Conservation (phyloP, 805 yeast species). For the Candida oleophila region DNA sequence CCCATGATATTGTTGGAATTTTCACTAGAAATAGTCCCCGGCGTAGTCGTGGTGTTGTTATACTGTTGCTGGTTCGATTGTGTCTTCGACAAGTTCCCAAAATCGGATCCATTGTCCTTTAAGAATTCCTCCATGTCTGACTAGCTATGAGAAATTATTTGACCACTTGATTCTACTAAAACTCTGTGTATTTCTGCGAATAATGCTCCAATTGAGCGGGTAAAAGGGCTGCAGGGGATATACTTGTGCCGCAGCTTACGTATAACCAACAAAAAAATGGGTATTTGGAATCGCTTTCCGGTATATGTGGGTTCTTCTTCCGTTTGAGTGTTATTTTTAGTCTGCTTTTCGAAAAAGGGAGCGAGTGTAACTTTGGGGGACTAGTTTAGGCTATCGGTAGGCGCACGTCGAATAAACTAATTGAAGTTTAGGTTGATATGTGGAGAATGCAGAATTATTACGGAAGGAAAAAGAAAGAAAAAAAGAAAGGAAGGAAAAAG, state of each 20-base stretch:
- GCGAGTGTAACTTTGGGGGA: background rate
- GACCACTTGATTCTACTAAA: too few species aligned
- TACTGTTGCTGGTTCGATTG: background rate
- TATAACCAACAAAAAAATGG: too few species aligned
- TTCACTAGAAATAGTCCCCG: constrained; percentile 4
- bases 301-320: too few species aligned
- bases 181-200: too few species aligned
- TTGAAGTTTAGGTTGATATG: background rate
- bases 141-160: too few species aligned
- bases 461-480: background rate
- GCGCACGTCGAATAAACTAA: background rate
- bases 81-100: constrained; percentile 1
- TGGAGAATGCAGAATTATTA: background rate
- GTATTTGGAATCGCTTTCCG: too few species aligned
- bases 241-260: too few species aligned
- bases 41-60: background rate
- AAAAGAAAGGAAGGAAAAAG: background rate
- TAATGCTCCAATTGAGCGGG: background rate
- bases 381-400: background rate
- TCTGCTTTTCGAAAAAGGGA: background rate
- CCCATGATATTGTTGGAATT: constrained; percentile 3
- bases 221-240: background rate
- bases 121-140: constrained; percentile 6
- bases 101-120: constrained; percentile 3
- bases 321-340: background rate